A percentile compares a stretch with the other conserved stretches of the same genome.
These are phyloP conservation scores for Sophora flavescens DNA, from an alignment of 306 rosid genomes.

Conservation along the genomic window DNA sequence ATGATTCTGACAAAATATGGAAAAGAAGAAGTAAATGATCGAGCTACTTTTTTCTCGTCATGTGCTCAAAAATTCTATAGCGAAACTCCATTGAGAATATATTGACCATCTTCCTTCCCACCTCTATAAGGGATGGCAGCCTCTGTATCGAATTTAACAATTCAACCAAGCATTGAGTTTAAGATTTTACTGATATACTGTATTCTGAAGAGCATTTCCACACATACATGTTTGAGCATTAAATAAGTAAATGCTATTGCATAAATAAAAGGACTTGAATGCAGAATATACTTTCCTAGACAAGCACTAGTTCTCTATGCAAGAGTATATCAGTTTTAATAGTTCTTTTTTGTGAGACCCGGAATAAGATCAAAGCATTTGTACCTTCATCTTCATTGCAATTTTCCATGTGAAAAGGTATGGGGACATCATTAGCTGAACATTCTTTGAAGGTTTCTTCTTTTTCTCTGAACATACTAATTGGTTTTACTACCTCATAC, in stretches of 20 bases:
- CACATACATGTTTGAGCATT: too few relatives aligned
- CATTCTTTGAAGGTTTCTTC: conserved; percentile 51
- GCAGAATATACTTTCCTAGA: conserved; percentile 25
- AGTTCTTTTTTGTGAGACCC: conserved; percentile 36
- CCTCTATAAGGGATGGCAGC: conserved; percentile 54
- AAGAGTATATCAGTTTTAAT: conserved; percentile 27
- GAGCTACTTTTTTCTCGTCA: conserved; percentile 73
- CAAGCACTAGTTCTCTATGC: conserved; percentile 15
- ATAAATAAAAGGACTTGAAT: conserved; percentile 25
- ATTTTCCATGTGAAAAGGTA: conserved; percentile 50
- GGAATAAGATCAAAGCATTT: conserved; percentile 37
- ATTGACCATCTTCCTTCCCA: conserved; percentile 57
- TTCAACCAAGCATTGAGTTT: conserved; percentile 47
- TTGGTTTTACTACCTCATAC: conserved; percentile 49
- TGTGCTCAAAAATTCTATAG: conserved; percentile 58
- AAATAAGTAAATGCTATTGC: conserved; percentile 10
- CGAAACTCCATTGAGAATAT: conserved; percentile 55
- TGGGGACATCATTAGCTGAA: conserved; percentile 39
- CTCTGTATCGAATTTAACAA: conserved; percentile 56
- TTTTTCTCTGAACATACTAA: conserved; percentile 51
- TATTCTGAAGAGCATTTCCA: too few relatives aligned
- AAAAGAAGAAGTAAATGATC: conserved; percentile 71
- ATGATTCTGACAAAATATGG: conserved; percentile 88
- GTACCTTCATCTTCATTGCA: conserved; percentile 61
- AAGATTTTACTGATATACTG: too few relatives aligned